Evolutionary conservation across 129 eudicot species (phyloP).

Genomic region (Saussurea involucrata): DNA sequence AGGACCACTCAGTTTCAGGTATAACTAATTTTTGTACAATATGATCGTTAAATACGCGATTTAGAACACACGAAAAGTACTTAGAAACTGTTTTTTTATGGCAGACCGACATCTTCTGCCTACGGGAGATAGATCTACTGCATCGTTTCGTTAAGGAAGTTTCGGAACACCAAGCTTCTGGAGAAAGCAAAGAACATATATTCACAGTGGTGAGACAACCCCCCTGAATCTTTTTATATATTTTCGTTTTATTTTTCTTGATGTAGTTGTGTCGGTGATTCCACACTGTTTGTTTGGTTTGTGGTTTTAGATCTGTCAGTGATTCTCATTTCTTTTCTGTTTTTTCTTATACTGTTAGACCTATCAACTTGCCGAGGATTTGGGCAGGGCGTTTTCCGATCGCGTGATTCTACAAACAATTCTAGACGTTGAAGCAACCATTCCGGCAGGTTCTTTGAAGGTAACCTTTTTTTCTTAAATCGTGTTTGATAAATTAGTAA

Average conservation of each 20-base stretch:
- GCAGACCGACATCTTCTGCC: constrained; percentile 68
- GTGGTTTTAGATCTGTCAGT: background rate
- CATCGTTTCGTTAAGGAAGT: constrained; percentile 74
- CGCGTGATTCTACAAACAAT: constrained; percentile 58
- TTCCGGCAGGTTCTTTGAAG: constrained; percentile 66
- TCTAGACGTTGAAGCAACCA: constrained; percentile 70
- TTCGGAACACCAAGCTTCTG: constrained; percentile 57
- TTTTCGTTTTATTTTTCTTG: background rate
- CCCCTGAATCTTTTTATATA: background rate
- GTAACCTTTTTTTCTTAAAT: constrained; percentile 27
- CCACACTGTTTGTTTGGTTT: background rate
- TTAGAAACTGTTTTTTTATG: constrained; percentile 6
- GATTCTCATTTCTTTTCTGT: background rate
- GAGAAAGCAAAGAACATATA: constrained; percentile 72
- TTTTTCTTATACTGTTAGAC: constrained; percentile 36
- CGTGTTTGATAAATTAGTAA: background rate
- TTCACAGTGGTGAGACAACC: constrained; percentile 48
- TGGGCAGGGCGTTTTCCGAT: constrained; percentile 94
- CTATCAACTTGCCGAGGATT: constrained; percentile 92
- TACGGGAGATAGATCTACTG: constrained; percentile 84
- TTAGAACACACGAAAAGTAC: background rate
- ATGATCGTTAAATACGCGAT: background rate
- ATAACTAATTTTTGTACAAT: background rate
- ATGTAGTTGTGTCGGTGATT: background rate
- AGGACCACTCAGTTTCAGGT: constrained; percentile 77